Evolutionary conservation across 2,329 filamentous ascomycete genomes (phyloP).

Genomic region (Ceratocystis eucalypticola): DNA sequence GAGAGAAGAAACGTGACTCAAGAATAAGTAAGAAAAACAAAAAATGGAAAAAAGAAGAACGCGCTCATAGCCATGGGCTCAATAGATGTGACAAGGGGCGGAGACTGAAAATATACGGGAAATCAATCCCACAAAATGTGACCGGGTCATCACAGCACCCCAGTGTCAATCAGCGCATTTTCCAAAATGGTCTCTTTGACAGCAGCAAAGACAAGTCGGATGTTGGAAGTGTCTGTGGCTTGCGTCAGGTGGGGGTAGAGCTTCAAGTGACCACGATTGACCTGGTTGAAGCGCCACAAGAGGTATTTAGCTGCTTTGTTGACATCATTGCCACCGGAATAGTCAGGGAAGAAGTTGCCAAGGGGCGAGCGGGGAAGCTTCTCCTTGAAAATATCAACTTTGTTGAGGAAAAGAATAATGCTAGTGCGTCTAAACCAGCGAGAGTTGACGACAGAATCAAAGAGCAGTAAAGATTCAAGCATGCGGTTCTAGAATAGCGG

Average conservation of each 20-base stretch:
- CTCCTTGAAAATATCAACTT: constrained; percentile 94
- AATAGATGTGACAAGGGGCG: neutral
- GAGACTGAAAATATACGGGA: too few relatives aligned
- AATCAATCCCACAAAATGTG: neutral
- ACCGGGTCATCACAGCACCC: constrained; percentile 53
- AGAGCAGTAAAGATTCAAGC: constrained; percentile 95
- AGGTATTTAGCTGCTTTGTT: constrained; percentile 97
- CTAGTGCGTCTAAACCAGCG: constrained; percentile 98
- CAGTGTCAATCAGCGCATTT: constrained; percentile 94
- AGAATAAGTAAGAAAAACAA: neutral
- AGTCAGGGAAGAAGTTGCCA: constrained; percentile 93
- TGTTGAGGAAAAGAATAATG: constrained; percentile 97
- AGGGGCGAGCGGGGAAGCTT: constrained; percentile 83
- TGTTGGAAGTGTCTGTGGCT: constrained; percentile 97
- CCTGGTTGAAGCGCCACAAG: constrained; percentile 96
- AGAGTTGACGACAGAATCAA: constrained; percentile 97
- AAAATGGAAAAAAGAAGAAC: neutral
- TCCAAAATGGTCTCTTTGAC: constrained; percentile 98
- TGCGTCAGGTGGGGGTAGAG: constrained; percentile 96
- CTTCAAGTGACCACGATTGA: constrained; percentile 90
- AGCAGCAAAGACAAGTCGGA: constrained; percentile 90
- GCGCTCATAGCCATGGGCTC: neutral
- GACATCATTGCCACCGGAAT: constrained; percentile 92
- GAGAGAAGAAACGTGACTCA: neutral
- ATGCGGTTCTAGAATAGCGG: constrained; percentile 67